Evolutionary conservation across 2,329 filamentous ascomycete genomes (phyloP), one percentile per base, ranked within the genome.

Genomic region (Fusarium sp.): DNA sequence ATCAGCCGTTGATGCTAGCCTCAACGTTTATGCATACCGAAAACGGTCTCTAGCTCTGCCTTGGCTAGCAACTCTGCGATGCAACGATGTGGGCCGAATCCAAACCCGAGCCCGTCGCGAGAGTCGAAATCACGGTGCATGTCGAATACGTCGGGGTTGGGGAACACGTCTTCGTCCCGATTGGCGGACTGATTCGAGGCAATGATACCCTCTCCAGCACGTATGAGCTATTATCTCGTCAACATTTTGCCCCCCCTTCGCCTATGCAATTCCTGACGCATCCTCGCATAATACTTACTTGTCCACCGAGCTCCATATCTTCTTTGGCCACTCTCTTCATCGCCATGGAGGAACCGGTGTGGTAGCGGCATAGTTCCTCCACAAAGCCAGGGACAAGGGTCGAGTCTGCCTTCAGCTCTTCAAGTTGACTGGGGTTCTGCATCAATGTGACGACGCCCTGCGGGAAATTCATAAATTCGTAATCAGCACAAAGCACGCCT

Each of bases 331-430:
- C 85, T 20, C 86, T 81, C 64, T 85, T 84, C 39, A 85, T 86
- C 2, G 85, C 85, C 75, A 88, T 77, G 4, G 85, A 82, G 1
- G 84, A 86, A 4, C 82, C 84, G 3, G 85, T 86, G 74, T 88
- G 85, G 75, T 81, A 88, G 10, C 86, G 81, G 75, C 84, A 86
- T 2, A 88, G 81, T 76, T 88, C 86, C 50, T 86, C 82, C 1
- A 88, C 86, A 62, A 88, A 87, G 0, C 71, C 64, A 8, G 64
- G 77, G 9, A 82, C 78, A 39, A 84, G 81, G 1, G 77, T 78
- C 0, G 85, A 83, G 37, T 86, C 76, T 6, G 76, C 69, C 67
- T 84, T 85, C 5, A 87, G 78, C 52, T 84, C 81, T 2, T 76
- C 80, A 2, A 86, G 80, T 71, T 86, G 85, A 1, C 76, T 63